These are phyloP conservation scores for Chlorella sp. DNA, from an alignment of 139 green algal species.

Conservation along the genomic window DNA sequence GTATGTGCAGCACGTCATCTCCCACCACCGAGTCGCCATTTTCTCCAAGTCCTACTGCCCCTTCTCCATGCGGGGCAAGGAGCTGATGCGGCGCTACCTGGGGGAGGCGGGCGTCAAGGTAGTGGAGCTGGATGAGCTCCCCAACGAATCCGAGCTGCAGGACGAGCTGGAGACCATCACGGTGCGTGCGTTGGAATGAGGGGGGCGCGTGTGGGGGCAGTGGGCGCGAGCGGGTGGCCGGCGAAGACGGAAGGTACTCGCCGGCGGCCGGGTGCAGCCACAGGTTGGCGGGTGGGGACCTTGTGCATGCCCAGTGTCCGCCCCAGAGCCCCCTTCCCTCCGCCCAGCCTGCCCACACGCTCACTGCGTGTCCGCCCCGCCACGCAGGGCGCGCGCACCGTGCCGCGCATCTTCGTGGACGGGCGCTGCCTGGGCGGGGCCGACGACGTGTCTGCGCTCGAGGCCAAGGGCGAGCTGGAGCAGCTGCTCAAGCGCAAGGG, in stretches of 20 bases:
- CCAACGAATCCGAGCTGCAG: conserved; percentile 42
- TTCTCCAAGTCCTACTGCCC: background rate
- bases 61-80: conserved; percentile 24
- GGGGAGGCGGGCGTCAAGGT: background rate
- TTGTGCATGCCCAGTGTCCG: no score
- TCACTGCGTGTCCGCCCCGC: background rate
- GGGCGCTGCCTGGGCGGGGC: conserved; percentile 65
- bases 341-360: background rate
- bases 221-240: no score
- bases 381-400: conserved; percentile 43
- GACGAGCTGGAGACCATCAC: conserved; percentile 51
- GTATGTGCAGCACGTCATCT: no score
- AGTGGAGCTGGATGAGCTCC: conserved; percentile 44
- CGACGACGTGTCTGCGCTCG: conserved; percentile 50
- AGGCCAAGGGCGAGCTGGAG: conserved; percentile 38
- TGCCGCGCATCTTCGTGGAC: conserved; percentile 68
- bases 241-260: no score
- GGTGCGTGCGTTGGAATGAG: background rate
- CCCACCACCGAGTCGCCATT: no score
- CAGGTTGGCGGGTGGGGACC: no score
- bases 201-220: no score
- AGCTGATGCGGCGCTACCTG: background rate
- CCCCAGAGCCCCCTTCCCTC: no score
- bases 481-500: conserved; percentile 35
- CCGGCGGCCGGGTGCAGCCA: no score